phyloP scores from a whole-genome alignment of 257 asterid species.

The Linaria vulgaris region DNA sequence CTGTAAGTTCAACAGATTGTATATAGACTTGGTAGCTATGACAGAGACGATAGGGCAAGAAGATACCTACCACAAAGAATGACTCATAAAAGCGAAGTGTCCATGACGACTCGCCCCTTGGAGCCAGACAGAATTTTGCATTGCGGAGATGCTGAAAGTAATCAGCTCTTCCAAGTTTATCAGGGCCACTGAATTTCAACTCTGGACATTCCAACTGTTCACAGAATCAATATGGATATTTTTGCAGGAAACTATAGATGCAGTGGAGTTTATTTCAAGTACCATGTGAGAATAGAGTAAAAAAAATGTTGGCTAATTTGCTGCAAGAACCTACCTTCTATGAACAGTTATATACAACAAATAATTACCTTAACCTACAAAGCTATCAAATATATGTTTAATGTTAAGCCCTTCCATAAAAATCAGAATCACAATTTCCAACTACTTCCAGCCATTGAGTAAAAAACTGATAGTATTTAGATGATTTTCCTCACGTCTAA shows the following conservation, averaged over 20 bases:
- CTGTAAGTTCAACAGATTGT: slow-evolving; percentile 15
- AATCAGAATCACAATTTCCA: slow-evolving; percentile 9
- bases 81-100: slow-evolving; percentile 97
- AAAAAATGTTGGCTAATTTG: not conserved
- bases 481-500: slow-evolving; percentile 10
- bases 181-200: slow-evolving; percentile 87
- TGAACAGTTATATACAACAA: not conserved
- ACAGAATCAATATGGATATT: slow-evolving; percentile 57
- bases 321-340: not conserved
- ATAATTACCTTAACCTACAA: not conserved
- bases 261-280: not conserved
- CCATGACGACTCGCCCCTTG: slow-evolving; percentile 99
- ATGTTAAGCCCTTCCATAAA: not conserved
- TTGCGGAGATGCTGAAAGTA: slow-evolving; percentile 89
- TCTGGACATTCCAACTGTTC: slow-evolving; percentile 99
- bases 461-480: slow-evolving; percentile 12
- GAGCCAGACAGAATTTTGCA: slow-evolving; percentile 94
- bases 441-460: slow-evolving; percentile 18
- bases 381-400: not conserved
- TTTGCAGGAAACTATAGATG: slow-evolving; percentile 27
- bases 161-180: slow-evolving; percentile 73
- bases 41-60: not conserved
- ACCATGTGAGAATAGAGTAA: not conserved
- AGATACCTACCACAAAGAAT: slow-evolving; percentile 78
- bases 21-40: not conserved